Evolutionary conservation across 129 eudicot genomes (phyloP), one percentile per base, ranked within the genome.

Genomic region (Lactuca saligna): DNA sequence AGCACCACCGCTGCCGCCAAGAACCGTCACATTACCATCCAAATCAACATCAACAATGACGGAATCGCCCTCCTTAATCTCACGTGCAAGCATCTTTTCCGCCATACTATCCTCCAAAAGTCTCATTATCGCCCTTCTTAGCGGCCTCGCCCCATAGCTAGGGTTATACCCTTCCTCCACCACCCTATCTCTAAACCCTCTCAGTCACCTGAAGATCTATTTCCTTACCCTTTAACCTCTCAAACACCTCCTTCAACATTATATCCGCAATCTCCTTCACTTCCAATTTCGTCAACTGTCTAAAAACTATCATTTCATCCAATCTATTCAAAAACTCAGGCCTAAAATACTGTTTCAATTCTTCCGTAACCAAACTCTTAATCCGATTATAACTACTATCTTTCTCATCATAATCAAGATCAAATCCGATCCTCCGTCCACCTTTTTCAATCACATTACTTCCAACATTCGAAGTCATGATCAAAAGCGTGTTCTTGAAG

Each of bases 401-500:
- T 72, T 88, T 77, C 86, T 89, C 95, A 33, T 85, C 92, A 9
- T 78, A 82, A 57, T 84, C 96, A 1, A 91, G 81, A 61, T 86
- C 86, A 20, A 91, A 91, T 14, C 98, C 96, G 11, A 91, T 84
- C n/a, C 89, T 71, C 0, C 98, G 84, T 15, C 91, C 78, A 44
- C 65, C 79, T 0, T 75, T 66, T 29, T 73, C 79, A 9, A 58
- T 66, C 65, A 81, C 55, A 4, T 58, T 67, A n/a, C 80, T 77
- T 32, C 86, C 90, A 0, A 81, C 59, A 11, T 81, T 81, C 9
- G 89, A 81, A 8, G 84, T 85, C 74, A 85, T 71, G 38, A 81
- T 79, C 3, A 85, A 49, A 29, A 85, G 65, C 0, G 90, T 79
- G 69, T 85, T 82, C 61, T 69, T 78, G 12, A 85, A 85, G 54